phyloP scores from a whole-genome alignment of 768 basidiomycete genomes.

The Rhizopogon salebrosus region DNA sequence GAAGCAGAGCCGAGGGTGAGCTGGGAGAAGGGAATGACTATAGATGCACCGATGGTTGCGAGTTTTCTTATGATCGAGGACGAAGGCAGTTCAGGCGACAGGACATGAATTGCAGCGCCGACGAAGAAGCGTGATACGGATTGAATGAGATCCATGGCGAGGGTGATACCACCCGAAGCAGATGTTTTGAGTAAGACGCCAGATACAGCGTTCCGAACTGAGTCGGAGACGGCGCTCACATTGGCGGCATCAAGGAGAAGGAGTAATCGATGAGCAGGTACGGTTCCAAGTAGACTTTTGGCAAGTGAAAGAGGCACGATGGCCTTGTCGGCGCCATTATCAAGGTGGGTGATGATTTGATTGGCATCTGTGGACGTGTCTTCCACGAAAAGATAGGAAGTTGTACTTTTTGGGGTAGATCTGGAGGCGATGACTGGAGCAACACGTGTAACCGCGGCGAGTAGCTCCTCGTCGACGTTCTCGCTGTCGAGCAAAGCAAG shows the following conservation, averaged over 20 bases:
- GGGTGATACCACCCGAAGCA: conserved; percentile 28
- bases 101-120: conserved; percentile 57
- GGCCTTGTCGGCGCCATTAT: conserved; percentile 76
- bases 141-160: conserved; percentile 67
- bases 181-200: conserved; percentile 78
- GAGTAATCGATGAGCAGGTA: conserved; percentile 70
- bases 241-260: conserved; percentile 73
- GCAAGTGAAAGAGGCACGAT: conserved; percentile 66
- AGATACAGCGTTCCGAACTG: conserved; percentile 64
- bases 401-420: conserved; percentile 18
- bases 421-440: conserved; percentile 61
- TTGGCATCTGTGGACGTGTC: conserved; percentile 43
- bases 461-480: conserved; percentile 39
- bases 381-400: conserved; percentile 55
- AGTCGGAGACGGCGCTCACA: conserved; percentile 71
- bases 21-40: conserved; percentile 68
- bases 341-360: conserved; percentile 59
- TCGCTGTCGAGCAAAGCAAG: conserved; percentile 52
- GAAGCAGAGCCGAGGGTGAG: conserved; percentile 58
- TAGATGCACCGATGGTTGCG: conserved; percentile 49
- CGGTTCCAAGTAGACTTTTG: conserved; percentile 57
- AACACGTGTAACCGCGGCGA: conserved; percentile 62
- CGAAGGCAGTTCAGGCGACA: conserved; percentile 51
- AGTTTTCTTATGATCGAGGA: conserved; percentile 57
- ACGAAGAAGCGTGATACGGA: conserved; percentile 74